phyloP scores from a whole-genome alignment of 352 stramenopile genomes.

The Globisporangium takayamanum region DNA sequence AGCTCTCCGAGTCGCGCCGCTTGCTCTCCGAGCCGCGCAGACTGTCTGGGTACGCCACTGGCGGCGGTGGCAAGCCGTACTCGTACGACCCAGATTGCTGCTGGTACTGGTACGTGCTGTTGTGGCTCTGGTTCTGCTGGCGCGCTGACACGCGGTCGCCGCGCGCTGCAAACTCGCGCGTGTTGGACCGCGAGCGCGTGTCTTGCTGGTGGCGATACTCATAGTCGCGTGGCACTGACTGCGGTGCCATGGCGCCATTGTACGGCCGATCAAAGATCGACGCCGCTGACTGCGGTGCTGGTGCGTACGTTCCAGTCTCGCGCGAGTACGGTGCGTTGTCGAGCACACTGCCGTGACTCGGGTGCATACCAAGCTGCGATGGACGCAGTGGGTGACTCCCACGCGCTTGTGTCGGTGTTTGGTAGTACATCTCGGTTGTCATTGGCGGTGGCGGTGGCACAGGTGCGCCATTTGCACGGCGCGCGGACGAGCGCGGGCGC shows the following conservation, averaged over 20 bases:
- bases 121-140: constrained; percentile 14
- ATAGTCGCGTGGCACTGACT: constrained; percentile 11
- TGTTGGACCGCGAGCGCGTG: constrained; percentile 5
- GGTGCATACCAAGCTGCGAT: constrained; percentile 27
- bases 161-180: constrained; percentile 6
- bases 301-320: constrained; percentile 9
- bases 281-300: constrained; percentile 14
- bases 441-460: constrained; percentile 15
- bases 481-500: constrained; percentile 10
- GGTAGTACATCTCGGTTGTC: constrained; percentile 20
- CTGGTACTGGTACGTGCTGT: constrained; percentile 6
- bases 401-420: constrained; percentile 17
- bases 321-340: constrained; percentile 22
- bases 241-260: constrained; percentile 1
- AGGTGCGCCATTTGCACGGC: constrained; percentile 6
- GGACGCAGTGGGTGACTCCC: constrained; percentile 26
- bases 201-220: constrained; percentile 6
- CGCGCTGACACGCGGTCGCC: not conserved
- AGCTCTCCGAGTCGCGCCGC: constrained; percentile 41
- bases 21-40: constrained; percentile 13
- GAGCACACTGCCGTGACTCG: constrained; percentile 24
- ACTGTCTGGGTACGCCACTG: constrained; percentile 6
- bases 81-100: constrained; percentile 22
- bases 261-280: constrained; percentile 65
- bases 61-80: constrained; percentile 2